phyloP scores from a whole-genome alignment of 2,329 filamentous ascomycete genomes.

The Cylindrodendrum hubeiense region DNA sequence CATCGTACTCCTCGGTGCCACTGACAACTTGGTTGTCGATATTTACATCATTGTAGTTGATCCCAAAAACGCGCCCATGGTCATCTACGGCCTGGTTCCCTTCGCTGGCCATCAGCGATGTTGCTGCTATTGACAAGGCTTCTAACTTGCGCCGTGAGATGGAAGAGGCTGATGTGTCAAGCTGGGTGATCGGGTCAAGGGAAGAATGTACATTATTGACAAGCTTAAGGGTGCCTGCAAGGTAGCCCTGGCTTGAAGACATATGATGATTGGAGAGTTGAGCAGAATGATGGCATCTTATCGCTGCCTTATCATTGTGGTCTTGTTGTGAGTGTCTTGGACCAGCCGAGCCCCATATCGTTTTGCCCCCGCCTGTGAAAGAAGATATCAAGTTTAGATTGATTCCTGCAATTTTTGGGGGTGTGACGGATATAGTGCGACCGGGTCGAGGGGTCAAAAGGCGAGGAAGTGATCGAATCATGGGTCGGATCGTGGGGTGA shows the following conservation, averaged over 20 bases:
- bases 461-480: too few species aligned
- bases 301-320: too few species aligned
- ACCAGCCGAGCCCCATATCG: too few species aligned
- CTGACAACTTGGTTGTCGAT: not conserved
- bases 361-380: too few species aligned
- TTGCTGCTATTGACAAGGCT: not conserved
- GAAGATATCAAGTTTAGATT: too few species aligned
- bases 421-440: too few species aligned
- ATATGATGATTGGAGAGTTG: too few species aligned
- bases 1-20: not conserved
- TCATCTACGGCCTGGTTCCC: not conserved
- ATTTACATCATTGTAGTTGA: not conserved
- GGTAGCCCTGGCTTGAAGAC: not conserved
- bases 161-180: not conserved
- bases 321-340: too few species aligned
- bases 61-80: not conserved
- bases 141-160: not conserved
- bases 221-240: not conserved
- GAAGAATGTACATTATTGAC: not conserved
- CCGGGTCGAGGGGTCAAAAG: too few species aligned
- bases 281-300: too few species aligned
- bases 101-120: not conserved
- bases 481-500: constrained; percentile 36
- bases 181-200: not conserved
- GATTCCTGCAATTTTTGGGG: too few species aligned